Evolutionary conservation across 495 filamentous ascomycete genomes (phyloP).

Genomic region (Penicillium pulvis): DNA sequence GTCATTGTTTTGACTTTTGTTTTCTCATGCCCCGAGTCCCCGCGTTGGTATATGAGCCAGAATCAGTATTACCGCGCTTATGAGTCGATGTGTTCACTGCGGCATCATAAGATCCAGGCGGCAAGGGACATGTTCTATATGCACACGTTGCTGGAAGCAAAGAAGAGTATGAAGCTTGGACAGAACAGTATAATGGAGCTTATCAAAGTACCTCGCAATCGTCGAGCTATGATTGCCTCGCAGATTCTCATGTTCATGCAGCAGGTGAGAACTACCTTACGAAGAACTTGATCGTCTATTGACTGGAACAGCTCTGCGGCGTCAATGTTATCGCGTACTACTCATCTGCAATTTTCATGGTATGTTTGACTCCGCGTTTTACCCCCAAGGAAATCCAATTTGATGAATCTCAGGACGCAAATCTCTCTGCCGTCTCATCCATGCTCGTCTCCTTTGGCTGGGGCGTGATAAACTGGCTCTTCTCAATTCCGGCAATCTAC

Average conservation of each 20-base stretch:
- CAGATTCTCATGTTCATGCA: conserved; percentile 88
- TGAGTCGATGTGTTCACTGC: conserved; percentile 63
- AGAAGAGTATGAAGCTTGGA: conserved; percentile 60
- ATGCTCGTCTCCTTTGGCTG: conserved; percentile 72
- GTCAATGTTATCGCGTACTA: conserved; percentile 66
- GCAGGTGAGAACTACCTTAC: conserved; percentile 52
- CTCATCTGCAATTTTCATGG: conserved; percentile 54
- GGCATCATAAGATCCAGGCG: conserved; percentile 72
- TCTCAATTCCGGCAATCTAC: conserved; percentile 75
- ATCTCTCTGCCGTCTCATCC: conserved; percentile 55
- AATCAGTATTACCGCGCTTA: conserved; percentile 67
- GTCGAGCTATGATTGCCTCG: conserved; percentile 73
- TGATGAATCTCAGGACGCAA: conserved; percentile 26
- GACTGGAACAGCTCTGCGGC: conserved; percentile 47
- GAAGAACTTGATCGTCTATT: background rate
- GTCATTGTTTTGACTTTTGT: conserved; percentile 70
- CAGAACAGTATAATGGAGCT: conserved; percentile 67
- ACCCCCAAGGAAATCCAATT: no score
- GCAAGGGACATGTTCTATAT: conserved; percentile 84
- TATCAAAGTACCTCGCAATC: conserved; percentile 73
- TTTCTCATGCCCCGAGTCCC: conserved; percentile 74
- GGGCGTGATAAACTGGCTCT: conserved; percentile 78
- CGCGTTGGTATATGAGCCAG: conserved; percentile 79
- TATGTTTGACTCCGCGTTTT: background rate
- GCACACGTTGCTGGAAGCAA: conserved; percentile 68